These are phyloP conservation scores for Stipa capillata DNA, from an alignment of 176 grass and related monocot species.

Conservation along the genomic window DNA sequence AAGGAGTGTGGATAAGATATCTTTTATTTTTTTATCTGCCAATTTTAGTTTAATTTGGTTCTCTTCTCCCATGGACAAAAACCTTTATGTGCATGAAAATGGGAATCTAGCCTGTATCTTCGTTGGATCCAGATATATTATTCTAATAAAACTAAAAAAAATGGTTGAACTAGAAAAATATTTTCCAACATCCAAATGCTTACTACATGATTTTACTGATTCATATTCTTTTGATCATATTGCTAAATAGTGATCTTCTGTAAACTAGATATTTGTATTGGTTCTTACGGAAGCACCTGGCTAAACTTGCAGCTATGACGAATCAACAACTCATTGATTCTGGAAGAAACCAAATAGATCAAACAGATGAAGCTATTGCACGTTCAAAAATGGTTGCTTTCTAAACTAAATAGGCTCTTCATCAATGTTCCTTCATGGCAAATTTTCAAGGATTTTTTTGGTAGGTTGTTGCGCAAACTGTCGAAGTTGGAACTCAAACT, in stretches of 20 bases:
- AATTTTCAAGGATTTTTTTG: constrained; percentile 9
- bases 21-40: background rate
- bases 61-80: background rate
- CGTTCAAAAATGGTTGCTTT: constrained; percentile 78
- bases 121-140: background rate
- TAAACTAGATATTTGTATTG: constrained; percentile 12
- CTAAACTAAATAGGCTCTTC: background rate
- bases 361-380: constrained; percentile 87
- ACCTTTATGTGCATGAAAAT: background rate
- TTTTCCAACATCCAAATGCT: background rate
- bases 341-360: constrained; percentile 90
- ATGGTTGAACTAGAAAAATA: background rate
- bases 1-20: background rate
- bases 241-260: background rate
- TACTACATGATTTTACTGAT: background rate
- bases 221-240: constrained; percentile 5
- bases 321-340: constrained; percentile 86
- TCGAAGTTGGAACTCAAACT: constrained; percentile 84
- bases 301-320: constrained; percentile 53
- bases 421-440: background rate
- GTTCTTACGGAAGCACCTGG: constrained; percentile 14
- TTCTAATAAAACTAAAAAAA: background rate
- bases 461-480: constrained; percentile 92
- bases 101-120: background rate
- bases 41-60: background rate